Conservation (phyloP, 306 rosid species). For the Cucurbita maxima region DNA sequence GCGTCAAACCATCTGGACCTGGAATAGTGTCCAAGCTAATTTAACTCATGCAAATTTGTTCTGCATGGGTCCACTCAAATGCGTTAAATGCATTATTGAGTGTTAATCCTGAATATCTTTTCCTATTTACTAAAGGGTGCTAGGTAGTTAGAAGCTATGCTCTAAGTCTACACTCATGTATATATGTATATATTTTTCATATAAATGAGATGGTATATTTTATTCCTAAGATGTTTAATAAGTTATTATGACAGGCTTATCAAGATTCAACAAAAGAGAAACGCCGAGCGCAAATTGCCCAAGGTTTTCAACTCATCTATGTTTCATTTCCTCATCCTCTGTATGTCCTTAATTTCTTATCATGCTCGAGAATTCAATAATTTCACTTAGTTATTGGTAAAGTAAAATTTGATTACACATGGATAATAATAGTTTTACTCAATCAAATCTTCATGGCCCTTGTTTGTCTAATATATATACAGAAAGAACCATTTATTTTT, state of each 20-base stretch:
- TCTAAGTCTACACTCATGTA: not conserved
- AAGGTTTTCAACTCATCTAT: conserved; percentile 37
- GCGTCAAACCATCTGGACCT: not conserved
- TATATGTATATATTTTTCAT: not conserved
- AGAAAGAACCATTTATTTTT: not conserved
- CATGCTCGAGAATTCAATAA: not conserved
- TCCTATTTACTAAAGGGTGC: not conserved
- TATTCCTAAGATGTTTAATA: conserved; percentile 9
- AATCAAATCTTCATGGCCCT: not conserved
- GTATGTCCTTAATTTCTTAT: not conserved
- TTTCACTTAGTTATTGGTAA: not conserved
- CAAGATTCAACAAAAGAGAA: conserved; percentile 94
- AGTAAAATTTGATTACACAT: not conserved
- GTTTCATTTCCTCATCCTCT: not conserved
- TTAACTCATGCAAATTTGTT: not conserved
- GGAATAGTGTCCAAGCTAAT: not conserved
- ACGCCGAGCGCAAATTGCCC: conserved; percentile 82
- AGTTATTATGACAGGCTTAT: conserved; percentile 55
- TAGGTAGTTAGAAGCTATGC: not conserved
- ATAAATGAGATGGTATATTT: not conserved
- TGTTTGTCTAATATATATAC: not conserved
- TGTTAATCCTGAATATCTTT: not conserved
- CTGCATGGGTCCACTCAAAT: not conserved
- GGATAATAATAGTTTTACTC: not conserved
- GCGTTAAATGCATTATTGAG: not conserved